A percentile compares a stretch with the other conserved stretches of the same genome.
Evolutionary conservation across 345 rosid species (phyloP).

Genomic region (Hirschfeldia incana): DNA sequence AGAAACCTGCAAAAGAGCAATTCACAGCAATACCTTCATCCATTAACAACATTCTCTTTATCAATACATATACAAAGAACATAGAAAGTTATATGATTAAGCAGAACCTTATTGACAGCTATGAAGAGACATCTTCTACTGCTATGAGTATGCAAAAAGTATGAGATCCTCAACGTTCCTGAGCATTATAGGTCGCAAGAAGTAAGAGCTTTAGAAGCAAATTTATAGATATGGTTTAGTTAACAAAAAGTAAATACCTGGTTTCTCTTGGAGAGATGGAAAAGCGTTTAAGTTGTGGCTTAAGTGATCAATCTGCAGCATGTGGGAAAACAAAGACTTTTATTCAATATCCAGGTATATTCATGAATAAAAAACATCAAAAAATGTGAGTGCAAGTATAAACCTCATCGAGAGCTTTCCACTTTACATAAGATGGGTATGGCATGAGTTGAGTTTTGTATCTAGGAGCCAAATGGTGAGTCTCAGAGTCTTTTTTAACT

Average conservation of each 20-base stretch:
- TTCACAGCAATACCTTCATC: slow-evolving; percentile 53
- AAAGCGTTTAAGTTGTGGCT: too few relatives aligned
- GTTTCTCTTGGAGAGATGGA: too few relatives aligned
- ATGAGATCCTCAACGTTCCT: too few relatives aligned
- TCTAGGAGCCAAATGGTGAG: slow-evolving; percentile 20
- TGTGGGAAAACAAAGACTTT: slow-evolving; percentile 37
- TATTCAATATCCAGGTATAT: slow-evolving; percentile 1
- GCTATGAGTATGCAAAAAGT: too few relatives aligned
- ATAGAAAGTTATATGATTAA: neutral
- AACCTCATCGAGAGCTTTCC: slow-evolving; percentile 66
- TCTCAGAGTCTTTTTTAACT: too few relatives aligned
- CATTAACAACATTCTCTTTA: slow-evolving; percentile 3
- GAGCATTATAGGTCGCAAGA: too few relatives aligned
- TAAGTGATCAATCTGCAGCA: slow-evolving; percentile 45
- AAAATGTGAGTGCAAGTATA: slow-evolving; percentile 1
- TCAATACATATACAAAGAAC: neutral
- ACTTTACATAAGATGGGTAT: slow-evolving; percentile 55
- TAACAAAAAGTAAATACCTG: too few relatives aligned
- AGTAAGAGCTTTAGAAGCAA: too few relatives aligned
- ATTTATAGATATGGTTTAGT: too few relatives aligned
- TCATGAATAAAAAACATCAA: neutral
- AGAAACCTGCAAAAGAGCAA: too few relatives aligned
- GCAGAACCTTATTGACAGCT: too few relatives aligned
- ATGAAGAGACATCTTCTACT: too few relatives aligned
- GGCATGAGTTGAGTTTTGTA: slow-evolving; percentile 38